phyloP scores from a whole-genome alignment of 305 asterid species.

The Striga hermonthica region DNA sequence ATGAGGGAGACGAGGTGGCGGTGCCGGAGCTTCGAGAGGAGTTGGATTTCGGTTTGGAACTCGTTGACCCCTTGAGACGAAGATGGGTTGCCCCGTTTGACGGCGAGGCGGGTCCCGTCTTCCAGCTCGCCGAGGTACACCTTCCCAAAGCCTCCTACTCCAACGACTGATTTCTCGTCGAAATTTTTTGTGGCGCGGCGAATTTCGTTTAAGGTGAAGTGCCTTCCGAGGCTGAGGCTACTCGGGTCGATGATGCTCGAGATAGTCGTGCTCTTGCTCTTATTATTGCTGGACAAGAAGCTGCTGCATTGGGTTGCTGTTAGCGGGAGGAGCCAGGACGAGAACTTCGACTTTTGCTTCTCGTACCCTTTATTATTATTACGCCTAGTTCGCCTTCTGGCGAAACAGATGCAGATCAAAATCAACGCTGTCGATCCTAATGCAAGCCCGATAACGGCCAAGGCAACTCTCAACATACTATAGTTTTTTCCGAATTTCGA shows the following conservation, averaged over 20 bases:
- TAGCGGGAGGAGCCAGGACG: conserved; percentile 84
- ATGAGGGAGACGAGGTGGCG: conserved; percentile 87
- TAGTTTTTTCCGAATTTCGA: conserved; percentile 24
- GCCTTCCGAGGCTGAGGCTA: conserved; percentile 50
- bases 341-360: conserved; percentile 51
- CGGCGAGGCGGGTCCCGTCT: conserved; percentile 68
- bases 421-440: conserved; percentile 40
- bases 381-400: conserved; percentile 42
- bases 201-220: conserved; percentile 60
- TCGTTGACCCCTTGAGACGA: conserved; percentile 89
- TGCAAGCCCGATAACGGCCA: conserved; percentile 44
- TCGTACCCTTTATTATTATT: conserved; percentile 41
- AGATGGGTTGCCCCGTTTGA: conserved; percentile 80
- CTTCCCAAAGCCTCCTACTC: conserved; percentile 91
- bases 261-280: conserved; percentile 53
- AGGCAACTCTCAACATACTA: conserved; percentile 38
- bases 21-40: conserved; percentile 81
- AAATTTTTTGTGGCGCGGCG: conserved; percentile 70
- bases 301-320: conserved; percentile 66
- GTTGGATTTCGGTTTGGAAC: conserved; percentile 73
- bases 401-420: conserved; percentile 35
- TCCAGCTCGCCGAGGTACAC: conserved; percentile 65
- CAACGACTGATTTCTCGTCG: conserved; percentile 62
- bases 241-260: conserved; percentile 55
- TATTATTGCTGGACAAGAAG: conserved; percentile 66